A percentile compares a stretch with the other conserved stretches of the same genome.
These are phyloP conservation scores for Colletotrichum viniferum DNA, from an alignment of 2,329 filamentous ascomycete genomes.

Conservation along the genomic window DNA sequence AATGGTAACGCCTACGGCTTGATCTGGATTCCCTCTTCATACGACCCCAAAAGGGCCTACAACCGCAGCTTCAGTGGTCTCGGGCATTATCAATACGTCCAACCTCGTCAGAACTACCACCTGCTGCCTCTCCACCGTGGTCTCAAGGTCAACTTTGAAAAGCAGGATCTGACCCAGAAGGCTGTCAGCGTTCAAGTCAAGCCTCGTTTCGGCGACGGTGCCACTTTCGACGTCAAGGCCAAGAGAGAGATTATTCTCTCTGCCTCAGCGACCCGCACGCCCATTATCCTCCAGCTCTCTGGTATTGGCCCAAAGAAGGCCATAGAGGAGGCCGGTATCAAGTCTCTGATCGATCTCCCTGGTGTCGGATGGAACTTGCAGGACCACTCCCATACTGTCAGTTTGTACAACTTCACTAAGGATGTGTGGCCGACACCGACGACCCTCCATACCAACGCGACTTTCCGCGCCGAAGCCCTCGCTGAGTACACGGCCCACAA, in stretches of 20 bases:
- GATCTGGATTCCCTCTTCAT: neutral
- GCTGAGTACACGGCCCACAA: neutral
- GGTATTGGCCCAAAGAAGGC: neutral
- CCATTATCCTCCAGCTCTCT: neutral
- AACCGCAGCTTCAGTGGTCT: neutral
- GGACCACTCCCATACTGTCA: slow-evolving; percentile 32
- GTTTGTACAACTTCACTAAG: neutral
- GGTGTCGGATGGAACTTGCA: slow-evolving; percentile 33
- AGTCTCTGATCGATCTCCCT: neutral
- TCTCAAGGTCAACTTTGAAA: neutral
- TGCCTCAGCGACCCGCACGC: neutral
- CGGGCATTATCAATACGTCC: neutral
- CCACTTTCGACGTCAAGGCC: neutral
- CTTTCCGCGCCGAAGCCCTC: neutral
- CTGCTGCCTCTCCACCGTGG: neutral
- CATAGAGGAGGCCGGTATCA: neutral
- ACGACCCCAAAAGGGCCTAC: neutral
- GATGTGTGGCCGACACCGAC: neutral
- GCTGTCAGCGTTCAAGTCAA: neutral
- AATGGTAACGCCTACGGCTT: neutral
- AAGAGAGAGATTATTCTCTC: neutral
- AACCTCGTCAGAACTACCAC: neutral
- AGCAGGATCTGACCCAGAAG: neutral
- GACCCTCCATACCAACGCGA: neutral
- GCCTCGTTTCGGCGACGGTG: neutral